Percentiles rank a stretch among this genome's conserved stretches.
Conservation (phyloP, 2,329 filamentous ascomycete genomes). For the Alternaria sp. region DNA sequence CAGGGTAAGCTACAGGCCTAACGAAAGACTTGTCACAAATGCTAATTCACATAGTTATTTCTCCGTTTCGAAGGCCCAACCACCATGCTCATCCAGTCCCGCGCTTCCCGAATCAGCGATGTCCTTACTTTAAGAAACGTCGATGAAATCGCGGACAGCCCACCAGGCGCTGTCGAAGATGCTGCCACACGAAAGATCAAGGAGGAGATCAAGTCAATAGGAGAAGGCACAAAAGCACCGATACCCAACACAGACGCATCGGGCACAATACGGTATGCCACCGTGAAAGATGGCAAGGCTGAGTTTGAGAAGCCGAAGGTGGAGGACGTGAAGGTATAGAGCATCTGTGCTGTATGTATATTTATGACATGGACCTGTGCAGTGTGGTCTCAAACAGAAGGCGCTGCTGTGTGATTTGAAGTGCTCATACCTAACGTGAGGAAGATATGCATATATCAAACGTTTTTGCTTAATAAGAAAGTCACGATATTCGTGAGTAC, state of each 20-base stretch:
- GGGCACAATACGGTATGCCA: slow-evolving; percentile 32
- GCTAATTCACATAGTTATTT: too few relatives aligned
- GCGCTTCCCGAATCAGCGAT: slow-evolving; percentile 80
- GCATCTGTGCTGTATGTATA: slow-evolving; percentile 20
- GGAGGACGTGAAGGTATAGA: slow-evolving; percentile 6
- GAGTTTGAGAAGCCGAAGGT: slow-evolving; percentile 27
- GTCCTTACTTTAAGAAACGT: slow-evolving; percentile 78
- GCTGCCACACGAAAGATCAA: slow-evolving; percentile 52
- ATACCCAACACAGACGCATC: slow-evolving; percentile 22
- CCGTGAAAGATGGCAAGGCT: slow-evolving; percentile 36
- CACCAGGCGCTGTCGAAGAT: slow-evolving; percentile 71
- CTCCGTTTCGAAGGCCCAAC: slow-evolving; percentile 86
- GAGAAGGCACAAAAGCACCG: slow-evolving; percentile 22
- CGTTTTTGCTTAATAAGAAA: not conserved
- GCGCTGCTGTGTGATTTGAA: not conserved
- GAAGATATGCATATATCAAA: not conserved
- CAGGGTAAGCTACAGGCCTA: too few relatives aligned
- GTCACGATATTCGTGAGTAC: not conserved
- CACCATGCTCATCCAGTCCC: slow-evolving; percentile 85
- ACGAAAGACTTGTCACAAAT: too few relatives aligned
- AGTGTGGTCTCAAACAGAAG: not conserved
- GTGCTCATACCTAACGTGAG: not conserved
- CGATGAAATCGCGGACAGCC: slow-evolving; percentile 86
- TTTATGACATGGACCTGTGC: not conserved
- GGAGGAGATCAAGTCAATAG: slow-evolving; percentile 45